Evolutionary conservation across 1,139 yeast genomes (phyloP), one percentile per base, ranked within the genome.

Genomic region (Magnusiomyces fungicola): DNA sequence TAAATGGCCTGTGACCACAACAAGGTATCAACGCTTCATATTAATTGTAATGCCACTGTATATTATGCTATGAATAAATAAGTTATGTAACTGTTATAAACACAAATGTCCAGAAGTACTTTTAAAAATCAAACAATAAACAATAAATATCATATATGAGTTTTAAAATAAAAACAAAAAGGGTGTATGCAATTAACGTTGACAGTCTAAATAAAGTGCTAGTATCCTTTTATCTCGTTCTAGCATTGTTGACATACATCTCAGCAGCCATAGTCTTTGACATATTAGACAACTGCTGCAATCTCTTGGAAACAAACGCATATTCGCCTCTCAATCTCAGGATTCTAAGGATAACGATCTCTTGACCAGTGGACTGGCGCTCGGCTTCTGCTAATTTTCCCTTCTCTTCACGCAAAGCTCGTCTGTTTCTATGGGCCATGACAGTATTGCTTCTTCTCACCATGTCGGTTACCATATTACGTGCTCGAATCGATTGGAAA

Each of bases 351-450:
- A 85, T 75, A 12, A 84, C 76, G 60, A 86, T 86, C 58, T 85
- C 89, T 4, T 81, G 77, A 48, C 79, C 79, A 6, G 82, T 79
- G 12, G 80, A 73, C 7, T 78, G 69, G 2, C 78, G 65, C 55
- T 74, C 75, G 0, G 81, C 80, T 41, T 73, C 77, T 24, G 72
- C 68, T 1, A 75, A 72, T 37, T 79, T 80, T 48, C 71, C 65
- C 38, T 70, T 72, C 12, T 81, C 82, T 53, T 71, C 69, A 21
- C 74, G 76, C 57, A 90, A 72, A 2, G 80, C 76, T 43, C 71
- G 73, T 3, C 79, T 74, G 25, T 90, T 82, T 3, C 90, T 83
- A 61, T 83, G 84, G 0, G 90, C 92, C 69, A 75, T 68, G 29
- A 84, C 81, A 0, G 95, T 84, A 54, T 80, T 78, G 46, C 74